Conservation (phyloP, 2,329 filamentous ascomycete species). For the Ustilaginoidea virens region DNA sequence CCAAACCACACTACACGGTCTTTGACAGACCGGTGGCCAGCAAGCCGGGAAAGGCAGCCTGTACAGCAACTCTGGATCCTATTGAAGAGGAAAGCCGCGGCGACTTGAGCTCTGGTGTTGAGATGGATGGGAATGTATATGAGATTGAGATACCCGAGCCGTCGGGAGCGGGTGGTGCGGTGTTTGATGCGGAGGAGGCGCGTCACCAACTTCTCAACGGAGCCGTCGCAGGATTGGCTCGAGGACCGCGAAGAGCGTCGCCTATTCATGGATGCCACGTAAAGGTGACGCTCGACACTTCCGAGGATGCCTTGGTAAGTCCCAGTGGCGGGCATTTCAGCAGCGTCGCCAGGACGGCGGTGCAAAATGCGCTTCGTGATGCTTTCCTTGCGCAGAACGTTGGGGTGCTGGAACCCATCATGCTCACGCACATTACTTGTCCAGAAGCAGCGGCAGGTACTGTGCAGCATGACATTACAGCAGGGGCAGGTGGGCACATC, state of each 20-base stretch:
- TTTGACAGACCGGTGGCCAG: conserved; percentile 73
- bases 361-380: conserved; percentile 51
- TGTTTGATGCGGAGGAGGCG: conserved; percentile 33
- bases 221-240: conserved; percentile 65
- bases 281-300: conserved; percentile 51
- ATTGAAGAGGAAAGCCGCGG: conserved; percentile 28
- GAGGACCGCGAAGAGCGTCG: conserved; percentile 67
- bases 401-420: conserved; percentile 79
- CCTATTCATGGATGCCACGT: conserved; percentile 66
- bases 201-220: conserved; percentile 58
- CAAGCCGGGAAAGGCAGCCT: conserved; percentile 63
- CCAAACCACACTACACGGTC: conserved; percentile 39
- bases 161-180: conserved; percentile 30
- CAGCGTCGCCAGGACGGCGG: conserved; percentile 44
- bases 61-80: conserved; percentile 52
- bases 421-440: conserved; percentile 75
- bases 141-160: conserved; percentile 38
- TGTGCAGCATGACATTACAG: conserved; percentile 69
- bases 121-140: conserved; percentile 56
- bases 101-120: conserved; percentile 24
- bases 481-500: conserved; percentile 56
- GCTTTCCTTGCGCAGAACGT: conserved; percentile 39
- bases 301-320: conserved; percentile 36
- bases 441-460: conserved; percentile 68
- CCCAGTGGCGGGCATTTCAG: conserved; percentile 55